Percentiles rank a stretch among this genome's conserved stretches.
phyloP scores from a whole-genome alignment of 2,329 filamentous ascomycete genomes.

The Alternaria angustiovoidea region DNA sequence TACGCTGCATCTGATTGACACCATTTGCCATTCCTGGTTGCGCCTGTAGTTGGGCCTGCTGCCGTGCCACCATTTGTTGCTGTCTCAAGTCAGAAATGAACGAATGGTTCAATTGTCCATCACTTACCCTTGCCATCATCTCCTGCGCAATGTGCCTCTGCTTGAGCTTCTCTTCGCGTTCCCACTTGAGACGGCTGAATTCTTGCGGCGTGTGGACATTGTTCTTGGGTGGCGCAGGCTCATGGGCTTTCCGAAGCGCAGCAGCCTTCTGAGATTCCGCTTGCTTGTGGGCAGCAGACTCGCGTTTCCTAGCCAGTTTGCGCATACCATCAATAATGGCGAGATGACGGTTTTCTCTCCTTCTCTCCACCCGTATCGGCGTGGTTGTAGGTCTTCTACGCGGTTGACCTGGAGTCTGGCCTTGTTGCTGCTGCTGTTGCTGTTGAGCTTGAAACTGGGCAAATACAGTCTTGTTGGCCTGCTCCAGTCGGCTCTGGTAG shows the following conservation, averaged over 20 bases:
- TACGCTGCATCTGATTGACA: constrained; percentile 53
- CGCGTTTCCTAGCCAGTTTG: constrained; percentile 92
- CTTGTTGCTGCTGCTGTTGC: constrained; percentile 63
- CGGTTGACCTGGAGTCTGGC: constrained; percentile 58
- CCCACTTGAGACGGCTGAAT: constrained; percentile 87
- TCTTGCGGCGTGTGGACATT: constrained; percentile 81
- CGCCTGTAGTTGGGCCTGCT: constrained; percentile 50
- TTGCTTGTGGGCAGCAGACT: constrained; percentile 84
- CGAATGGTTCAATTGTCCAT: background rate
- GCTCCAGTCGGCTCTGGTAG: constrained; percentile 69
- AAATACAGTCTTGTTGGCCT: constrained; percentile 66
- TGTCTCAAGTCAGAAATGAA: constrained; percentile 32
- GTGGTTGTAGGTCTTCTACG: constrained; percentile 73
- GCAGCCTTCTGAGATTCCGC: constrained; percentile 76
- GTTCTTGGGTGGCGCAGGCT: constrained; percentile 67
- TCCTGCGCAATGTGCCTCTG: constrained; percentile 68
- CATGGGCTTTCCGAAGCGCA: constrained; percentile 81
- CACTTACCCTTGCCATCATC: constrained; percentile 55
- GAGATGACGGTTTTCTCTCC: constrained; percentile 85
- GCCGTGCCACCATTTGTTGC: constrained; percentile 47
- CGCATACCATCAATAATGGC: constrained; percentile 93
- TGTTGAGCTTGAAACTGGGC: constrained; percentile 65
- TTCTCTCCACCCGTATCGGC: constrained; percentile 84
- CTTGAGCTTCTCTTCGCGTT: constrained; percentile 75
- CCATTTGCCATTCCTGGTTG: constrained; percentile 50